A percentile compares a stretch with the other conserved stretches of the same genome.
phyloP scores from a whole-genome alignment of 805 yeast genomes.

The Spathaspora hagerdaliae region DNA sequence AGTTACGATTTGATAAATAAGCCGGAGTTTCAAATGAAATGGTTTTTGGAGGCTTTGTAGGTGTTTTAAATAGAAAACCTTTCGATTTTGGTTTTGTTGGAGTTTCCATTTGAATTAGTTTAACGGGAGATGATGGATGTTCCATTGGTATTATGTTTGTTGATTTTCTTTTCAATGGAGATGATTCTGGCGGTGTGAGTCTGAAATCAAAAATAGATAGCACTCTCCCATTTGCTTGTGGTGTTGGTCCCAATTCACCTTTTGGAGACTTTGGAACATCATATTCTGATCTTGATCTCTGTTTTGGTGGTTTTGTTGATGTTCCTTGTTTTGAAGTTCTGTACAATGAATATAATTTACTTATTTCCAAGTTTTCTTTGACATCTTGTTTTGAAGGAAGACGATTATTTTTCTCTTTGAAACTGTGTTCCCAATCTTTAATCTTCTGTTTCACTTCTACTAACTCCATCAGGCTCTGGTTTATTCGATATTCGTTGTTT shows the following conservation, averaged over 20 bases:
- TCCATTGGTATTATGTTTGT: not conserved
- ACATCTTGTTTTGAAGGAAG: conserved; percentile 33
- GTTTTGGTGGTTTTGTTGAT: not conserved
- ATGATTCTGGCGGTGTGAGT: conserved; percentile 41
- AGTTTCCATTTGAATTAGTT: conserved; percentile 4
- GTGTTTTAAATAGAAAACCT: not conserved
- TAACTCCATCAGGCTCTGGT: conserved; percentile 3
- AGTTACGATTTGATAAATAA: not conserved
- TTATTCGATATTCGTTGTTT: no score
- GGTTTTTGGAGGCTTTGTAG: not conserved
- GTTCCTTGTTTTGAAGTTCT: conserved; percentile 12
- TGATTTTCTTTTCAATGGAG: conserved; percentile 27
- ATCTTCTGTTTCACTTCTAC: conserved; percentile 23
- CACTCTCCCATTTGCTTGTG: conserved; percentile 76
- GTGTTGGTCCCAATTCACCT: conserved; percentile 75
- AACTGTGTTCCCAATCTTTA: conserved; percentile 38
- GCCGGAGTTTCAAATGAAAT: conserved; percentile 6
- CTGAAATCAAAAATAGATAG: conserved; percentile 65
- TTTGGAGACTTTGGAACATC: not conserved
- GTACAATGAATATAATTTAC: conserved; percentile 31
- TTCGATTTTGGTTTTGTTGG: conserved; percentile 7
- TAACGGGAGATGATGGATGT: conserved; percentile 7
- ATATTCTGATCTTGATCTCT: not conserved
- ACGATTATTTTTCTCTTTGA: conserved; percentile 22
- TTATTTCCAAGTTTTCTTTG: conserved; percentile 23